Percentiles rank a stretch among this genome's conserved stretches.
Conservation (phyloP, 768 basidiomycete species). For the Boletus rubescentipes region DNA sequence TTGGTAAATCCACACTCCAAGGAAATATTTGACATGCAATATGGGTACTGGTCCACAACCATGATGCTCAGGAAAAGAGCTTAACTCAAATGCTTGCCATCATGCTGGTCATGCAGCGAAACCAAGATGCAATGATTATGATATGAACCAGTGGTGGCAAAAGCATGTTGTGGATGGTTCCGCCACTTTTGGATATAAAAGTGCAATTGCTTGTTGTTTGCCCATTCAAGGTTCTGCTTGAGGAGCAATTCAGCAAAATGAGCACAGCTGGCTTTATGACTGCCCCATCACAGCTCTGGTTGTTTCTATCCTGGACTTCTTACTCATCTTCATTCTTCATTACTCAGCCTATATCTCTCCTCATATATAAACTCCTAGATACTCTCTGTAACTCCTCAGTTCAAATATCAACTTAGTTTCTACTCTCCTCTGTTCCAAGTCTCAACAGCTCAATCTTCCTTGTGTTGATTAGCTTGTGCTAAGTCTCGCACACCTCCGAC, state of each 20-base stretch:
- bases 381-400: too few species aligned
- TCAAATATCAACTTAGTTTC: too few species aligned
- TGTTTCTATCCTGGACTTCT: too few species aligned
- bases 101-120: background rate
- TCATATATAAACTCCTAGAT: too few species aligned
- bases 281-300: too few species aligned
- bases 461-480: too few species aligned
- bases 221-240: slow-evolving; percentile 5
- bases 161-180: slow-evolving; percentile 7
- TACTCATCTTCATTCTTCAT: too few species aligned
- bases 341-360: too few species aligned
- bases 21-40: background rate
- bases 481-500: too few species aligned
- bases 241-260: slow-evolving; percentile 10
- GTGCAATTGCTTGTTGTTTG: slow-evolving; percentile 5
- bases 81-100: background rate
- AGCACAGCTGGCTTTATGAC: too few species aligned
- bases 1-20: background rate
- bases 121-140: slow-evolving; percentile 3
- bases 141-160: slow-evolving; percentile 3
- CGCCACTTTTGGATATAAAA: background rate
- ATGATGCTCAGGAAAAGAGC: background rate
- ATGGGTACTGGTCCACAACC: background rate
- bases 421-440: too few species aligned
- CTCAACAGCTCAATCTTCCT: too few species aligned